Evolutionary conservation across 345 rosid genomes (phyloP).

Genomic region (Mercurialis annua): DNA sequence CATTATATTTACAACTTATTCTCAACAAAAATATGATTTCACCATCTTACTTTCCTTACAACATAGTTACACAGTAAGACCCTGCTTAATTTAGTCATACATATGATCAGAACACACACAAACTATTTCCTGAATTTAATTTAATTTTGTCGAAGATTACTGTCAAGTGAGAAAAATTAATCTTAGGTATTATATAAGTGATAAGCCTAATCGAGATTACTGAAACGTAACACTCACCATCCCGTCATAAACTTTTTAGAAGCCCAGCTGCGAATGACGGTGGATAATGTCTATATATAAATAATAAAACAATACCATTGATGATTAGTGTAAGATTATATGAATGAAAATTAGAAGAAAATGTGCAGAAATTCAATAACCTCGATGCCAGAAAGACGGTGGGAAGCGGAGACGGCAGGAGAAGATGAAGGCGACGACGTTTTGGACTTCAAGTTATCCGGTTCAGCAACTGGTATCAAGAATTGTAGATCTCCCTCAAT

Average conservation of each 20-base stretch:
- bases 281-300: slow-evolving; percentile 40
- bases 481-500: slow-evolving; percentile 31
- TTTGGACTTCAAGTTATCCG: slow-evolving; percentile 24
- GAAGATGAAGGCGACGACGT: slow-evolving; percentile 25
- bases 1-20: no score
- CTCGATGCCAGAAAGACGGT: slow-evolving; percentile 30
- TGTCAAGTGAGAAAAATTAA: background rate
- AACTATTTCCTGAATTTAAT: background rate
- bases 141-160: background rate
- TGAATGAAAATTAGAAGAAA: background rate
- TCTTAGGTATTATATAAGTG: no score
- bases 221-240: slow-evolving; percentile 51
- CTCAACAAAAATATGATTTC: no score
- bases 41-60: no score
- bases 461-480: slow-evolving; percentile 28
- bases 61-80: background rate
- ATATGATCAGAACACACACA: background rate
- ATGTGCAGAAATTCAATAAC: slow-evolving; percentile 6
- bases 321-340: no score
- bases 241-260: slow-evolving; percentile 73
- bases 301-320: background rate
- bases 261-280: slow-evolving; percentile 67
- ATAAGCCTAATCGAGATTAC: no score
- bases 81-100: background rate
- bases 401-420: slow-evolving; percentile 12